These are phyloP conservation scores for Heterobasidion irregulare DNA, from an alignment of 1,284 basidiomycete species.

Conservation along the genomic window DNA sequence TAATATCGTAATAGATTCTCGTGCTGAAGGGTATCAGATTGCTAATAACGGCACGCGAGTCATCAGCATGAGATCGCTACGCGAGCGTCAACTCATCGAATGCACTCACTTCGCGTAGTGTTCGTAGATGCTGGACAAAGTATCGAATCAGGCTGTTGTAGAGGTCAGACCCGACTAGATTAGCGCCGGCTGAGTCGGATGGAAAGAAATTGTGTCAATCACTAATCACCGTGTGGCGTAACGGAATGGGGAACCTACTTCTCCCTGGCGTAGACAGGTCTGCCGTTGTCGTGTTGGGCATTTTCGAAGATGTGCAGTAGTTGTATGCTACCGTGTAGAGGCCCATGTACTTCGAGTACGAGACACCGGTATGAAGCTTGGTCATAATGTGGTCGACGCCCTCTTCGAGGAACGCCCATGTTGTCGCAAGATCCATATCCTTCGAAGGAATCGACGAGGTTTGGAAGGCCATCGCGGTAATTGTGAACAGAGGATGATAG, in stretches of 20 bases:
- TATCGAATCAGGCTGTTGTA: constrained; percentile 87
- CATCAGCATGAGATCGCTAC: background rate
- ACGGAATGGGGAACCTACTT: constrained; percentile 35
- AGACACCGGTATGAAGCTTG: constrained; percentile 80
- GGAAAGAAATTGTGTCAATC: constrained; percentile 11
- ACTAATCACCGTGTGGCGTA: constrained; percentile 5
- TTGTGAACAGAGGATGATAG: constrained; percentile 4
- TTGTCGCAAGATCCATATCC: constrained; percentile 71
- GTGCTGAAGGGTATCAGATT: constrained; percentile 76
- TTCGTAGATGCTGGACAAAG: constrained; percentile 73
- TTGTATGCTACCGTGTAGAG: constrained; percentile 95
- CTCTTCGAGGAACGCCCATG: constrained; percentile 83
- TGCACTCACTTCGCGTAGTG: constrained; percentile 23
- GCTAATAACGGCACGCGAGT: constrained; percentile 33
- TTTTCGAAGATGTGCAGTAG: constrained; percentile 90
- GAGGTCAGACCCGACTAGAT: constrained; percentile 91
- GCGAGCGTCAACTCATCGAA: background rate
- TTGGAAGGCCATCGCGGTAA: constrained; percentile 11
- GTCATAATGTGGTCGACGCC: constrained; percentile 95
- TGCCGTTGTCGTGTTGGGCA: constrained; percentile 54
- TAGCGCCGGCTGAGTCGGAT: constrained; percentile 66
- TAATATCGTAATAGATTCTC: constrained; percentile 89
- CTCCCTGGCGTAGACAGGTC: constrained; percentile 41
- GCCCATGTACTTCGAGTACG: constrained; percentile 88
- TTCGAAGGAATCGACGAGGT: constrained; percentile 44